Evolutionary conservation across 768 basidiomycete genomes (phyloP).

Genomic region (Lyophyllum semitale): DNA sequence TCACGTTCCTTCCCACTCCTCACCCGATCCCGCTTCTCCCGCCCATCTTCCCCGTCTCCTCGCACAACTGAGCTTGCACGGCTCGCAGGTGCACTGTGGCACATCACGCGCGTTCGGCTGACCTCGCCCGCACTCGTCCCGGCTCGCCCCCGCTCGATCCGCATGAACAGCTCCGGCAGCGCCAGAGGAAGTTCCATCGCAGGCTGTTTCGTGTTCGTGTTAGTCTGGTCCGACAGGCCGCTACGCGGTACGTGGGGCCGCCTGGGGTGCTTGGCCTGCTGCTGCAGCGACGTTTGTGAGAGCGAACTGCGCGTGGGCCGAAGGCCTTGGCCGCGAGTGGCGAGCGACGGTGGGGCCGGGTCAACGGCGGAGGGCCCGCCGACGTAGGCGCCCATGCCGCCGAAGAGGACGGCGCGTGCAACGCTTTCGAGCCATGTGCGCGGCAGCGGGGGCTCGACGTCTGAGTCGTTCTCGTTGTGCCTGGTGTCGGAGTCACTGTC

Average conservation of each 20-base stretch:
- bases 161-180: constrained; percentile 40
- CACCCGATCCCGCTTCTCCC: constrained; percentile 26
- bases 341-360: background rate
- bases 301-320: constrained; percentile 41
- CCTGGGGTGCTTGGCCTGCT: constrained; percentile 12
- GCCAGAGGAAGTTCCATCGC: constrained; percentile 18
- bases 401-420: constrained; percentile 63
- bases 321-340: constrained; percentile 12
- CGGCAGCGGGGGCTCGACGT: constrained; percentile 56
- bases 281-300: constrained; percentile 32
- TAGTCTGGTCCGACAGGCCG: constrained; percentile 39
- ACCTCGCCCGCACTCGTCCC: constrained; percentile 42
- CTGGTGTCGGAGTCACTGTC: constrained; percentile 28
- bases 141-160: constrained; percentile 36
- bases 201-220: constrained; percentile 17
- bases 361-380: constrained; percentile 36
- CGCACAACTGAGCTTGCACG: constrained; percentile 51
- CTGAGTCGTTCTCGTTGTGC: constrained; percentile 31
- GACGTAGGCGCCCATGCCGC: constrained; percentile 46
- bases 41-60: constrained; percentile 20
- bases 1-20: constrained; percentile 13
- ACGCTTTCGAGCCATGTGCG: constrained; percentile 72
- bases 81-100: constrained; percentile 71
- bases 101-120: constrained; percentile 58
- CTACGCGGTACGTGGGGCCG: constrained; percentile 14